phyloP scores from a whole-genome alignment of 2,329 filamentous ascomycete genomes.

The Reticulascus tulasneorum region DNA sequence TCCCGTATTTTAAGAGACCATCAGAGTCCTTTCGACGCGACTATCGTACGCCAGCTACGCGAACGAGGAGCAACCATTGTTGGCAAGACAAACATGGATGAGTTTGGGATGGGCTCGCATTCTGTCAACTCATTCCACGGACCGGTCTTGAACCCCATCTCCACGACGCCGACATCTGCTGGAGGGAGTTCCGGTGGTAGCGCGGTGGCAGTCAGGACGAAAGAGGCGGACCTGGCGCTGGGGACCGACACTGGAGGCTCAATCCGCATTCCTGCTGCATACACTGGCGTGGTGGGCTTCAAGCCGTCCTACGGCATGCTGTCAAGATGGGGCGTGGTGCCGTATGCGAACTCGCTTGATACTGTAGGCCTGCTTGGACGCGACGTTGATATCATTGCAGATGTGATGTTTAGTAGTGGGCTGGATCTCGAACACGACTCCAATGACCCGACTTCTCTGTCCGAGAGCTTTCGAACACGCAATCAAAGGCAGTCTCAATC shows the following conservation, averaged over 20 bases:
- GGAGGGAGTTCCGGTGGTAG: conserved; percentile 94
- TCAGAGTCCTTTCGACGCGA: conserved; percentile 75
- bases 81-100: conserved; percentile 90
- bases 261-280: conserved; percentile 81
- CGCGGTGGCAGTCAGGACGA: conserved; percentile 72
- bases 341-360: conserved; percentile 89
- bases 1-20: conserved; percentile 71
- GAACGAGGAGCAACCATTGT: conserved; percentile 58
- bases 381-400: conserved; percentile 45
- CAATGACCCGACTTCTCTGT: conserved; percentile 72
- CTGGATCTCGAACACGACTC: conserved; percentile 56
- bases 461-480: conserved; percentile 47
- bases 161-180: conserved; percentile 52
- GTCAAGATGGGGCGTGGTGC: conserved; percentile 80
- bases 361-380: conserved; percentile 75
- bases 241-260: conserved; percentile 94
- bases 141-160: conserved; percentile 51
- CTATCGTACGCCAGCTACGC: conserved; percentile 67
- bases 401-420: conserved; percentile 46
- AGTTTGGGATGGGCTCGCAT: conserved; percentile 93
- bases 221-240: conserved; percentile 59
- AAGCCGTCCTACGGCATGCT: conserved; percentile 90
- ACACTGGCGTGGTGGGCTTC: conserved; percentile 77
- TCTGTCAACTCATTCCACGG: conserved; percentile 68
- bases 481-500: conserved; percentile 27